Evolutionary conservation across 306 rosid genomes (phyloP), one percentile per base, ranked within the genome.

Genomic region (Boehmeria nivea): DNA sequence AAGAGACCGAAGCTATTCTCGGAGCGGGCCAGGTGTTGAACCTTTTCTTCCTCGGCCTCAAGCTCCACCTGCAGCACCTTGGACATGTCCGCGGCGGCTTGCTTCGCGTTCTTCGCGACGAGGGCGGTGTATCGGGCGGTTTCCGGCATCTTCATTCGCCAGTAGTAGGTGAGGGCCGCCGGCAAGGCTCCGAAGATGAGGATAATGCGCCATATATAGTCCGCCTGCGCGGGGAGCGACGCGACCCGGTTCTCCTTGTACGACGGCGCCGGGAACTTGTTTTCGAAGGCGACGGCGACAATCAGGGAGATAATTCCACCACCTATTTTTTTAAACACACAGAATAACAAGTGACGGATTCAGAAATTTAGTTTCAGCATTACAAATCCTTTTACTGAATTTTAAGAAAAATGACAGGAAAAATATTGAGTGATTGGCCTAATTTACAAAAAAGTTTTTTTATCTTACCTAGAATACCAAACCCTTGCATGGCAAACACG

Each of bases 131-230:
- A 89, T 7, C 97, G 94, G 15, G 97, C 95, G 0, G 97, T 89
- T 64, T 89, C 95, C 0, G 94, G 94, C 97, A 89, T 89, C n/a
- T 86, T 83, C 94, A 89, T 89, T 3, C 97, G 86, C 95, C 94
- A 89, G 34, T 89, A 89, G 81, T 77, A 89, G 2, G 97, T 89
- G 12, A 89, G 40, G 0, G 52, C 78, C 0, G 97, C 97, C 0
- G 97, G 97, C 1, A 83, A 2, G 0, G 94, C 87, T 11, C 97
- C 95, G 5, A 83, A 62, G 79, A 89, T 83, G 7, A 89, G 16
- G 37, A 89, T 75, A 0, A 89, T 55, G 16, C 97, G 94, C 97
- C 95, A 89, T 8, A 86, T 78, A 6, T 62, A 77, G 37, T 89
- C 97, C 3, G 93, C 70, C 10, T 86, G 79, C 0, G 70, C 78